Evolutionary conservation across 257 asterid species (phyloP).

Genomic region (Paulownia fortunei): DNA sequence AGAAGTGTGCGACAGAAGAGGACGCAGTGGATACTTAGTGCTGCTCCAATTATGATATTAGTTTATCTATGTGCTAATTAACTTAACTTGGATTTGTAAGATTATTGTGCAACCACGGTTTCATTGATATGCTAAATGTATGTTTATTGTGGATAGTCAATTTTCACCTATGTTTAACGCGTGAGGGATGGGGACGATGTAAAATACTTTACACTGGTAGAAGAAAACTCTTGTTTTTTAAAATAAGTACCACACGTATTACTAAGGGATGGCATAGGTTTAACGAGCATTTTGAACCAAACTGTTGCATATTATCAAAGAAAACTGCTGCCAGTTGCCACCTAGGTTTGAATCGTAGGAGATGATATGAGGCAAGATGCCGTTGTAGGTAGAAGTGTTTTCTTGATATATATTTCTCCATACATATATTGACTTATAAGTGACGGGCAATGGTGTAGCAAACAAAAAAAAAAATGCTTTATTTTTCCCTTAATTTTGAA

Average conservation of each 20-base stretch:
- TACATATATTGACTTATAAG: not conserved
- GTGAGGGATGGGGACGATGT: too few relatives aligned
- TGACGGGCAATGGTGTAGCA: not conserved
- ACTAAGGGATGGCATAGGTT: not conserved
- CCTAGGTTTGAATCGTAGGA: not conserved
- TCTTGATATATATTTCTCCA: too few relatives aligned
- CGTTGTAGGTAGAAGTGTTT: not conserved
- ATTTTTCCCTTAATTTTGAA: too few relatives aligned
- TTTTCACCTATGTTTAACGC: not conserved
- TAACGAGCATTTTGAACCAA: not conserved
- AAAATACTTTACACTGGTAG: not conserved
- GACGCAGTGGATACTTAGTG: not conserved
- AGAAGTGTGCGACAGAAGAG: not conserved
- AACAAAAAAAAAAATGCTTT: not conserved
- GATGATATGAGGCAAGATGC: not conserved
- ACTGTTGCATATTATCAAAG: not conserved
- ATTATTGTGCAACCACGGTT: not conserved
- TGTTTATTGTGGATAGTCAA: not conserved
- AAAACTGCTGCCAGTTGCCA: not conserved
- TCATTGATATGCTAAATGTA: not conserved
- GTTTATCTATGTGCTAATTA: not conserved
- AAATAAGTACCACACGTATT: too few relatives aligned
- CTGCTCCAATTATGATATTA: not conserved
- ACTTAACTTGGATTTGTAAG: not conserved
- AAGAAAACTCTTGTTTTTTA: not conserved